A percentile compares a stretch with the other conserved stretches of the same genome.
Evolutionary conservation across 805 yeast genomes (phyloP).

Genomic region (Cyberlindnera maclurae): DNA sequence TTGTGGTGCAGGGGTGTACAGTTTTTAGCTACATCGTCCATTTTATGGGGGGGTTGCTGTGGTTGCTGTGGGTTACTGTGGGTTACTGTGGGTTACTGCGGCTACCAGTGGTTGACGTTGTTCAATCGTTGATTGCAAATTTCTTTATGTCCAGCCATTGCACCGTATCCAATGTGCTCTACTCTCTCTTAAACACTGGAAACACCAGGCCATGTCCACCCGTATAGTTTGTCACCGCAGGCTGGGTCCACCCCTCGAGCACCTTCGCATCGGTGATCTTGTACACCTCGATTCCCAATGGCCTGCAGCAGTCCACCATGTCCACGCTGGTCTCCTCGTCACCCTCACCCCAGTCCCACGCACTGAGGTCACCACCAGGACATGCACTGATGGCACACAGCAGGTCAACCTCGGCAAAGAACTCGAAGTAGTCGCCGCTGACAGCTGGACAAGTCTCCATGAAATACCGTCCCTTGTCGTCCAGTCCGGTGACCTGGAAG

Average conservation of each 20-base stretch:
- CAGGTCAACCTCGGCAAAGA: slow-evolving; percentile 60
- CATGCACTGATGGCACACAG: slow-evolving; percentile 60
- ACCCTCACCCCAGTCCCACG: slow-evolving; percentile 69
- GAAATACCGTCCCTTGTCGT: slow-evolving; percentile 58
- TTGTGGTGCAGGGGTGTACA: no score
- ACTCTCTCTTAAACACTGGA: slow-evolving; percentile 21
- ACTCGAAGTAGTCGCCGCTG: slow-evolving; percentile 53
- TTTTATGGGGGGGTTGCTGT: no score
- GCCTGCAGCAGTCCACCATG: slow-evolving; percentile 58
- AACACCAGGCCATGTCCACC: slow-evolving; percentile 47
- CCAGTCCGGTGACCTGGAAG: slow-evolving; percentile 62
- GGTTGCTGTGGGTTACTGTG: no score
- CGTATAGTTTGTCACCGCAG: slow-evolving; percentile 42
- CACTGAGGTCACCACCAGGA: slow-evolving; percentile 63
- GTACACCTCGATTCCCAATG: slow-evolving; percentile 57
- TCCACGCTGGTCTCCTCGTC: slow-evolving; percentile 36
- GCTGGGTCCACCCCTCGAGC: slow-evolving; percentile 44
- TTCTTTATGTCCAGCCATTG: no score
- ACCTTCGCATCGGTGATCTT: slow-evolving; percentile 39
- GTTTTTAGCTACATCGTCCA: no score
- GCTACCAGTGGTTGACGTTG: no score
- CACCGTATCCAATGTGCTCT: no score
- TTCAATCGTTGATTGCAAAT: no score
- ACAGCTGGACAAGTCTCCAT: slow-evolving; percentile 67
- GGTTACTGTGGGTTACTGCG: no score